Evolutionary conservation across 1,284 basidiomycete genomes (phyloP), one percentile per base, ranked within the genome.

Genomic region (Rhodotorula sp.): DNA sequence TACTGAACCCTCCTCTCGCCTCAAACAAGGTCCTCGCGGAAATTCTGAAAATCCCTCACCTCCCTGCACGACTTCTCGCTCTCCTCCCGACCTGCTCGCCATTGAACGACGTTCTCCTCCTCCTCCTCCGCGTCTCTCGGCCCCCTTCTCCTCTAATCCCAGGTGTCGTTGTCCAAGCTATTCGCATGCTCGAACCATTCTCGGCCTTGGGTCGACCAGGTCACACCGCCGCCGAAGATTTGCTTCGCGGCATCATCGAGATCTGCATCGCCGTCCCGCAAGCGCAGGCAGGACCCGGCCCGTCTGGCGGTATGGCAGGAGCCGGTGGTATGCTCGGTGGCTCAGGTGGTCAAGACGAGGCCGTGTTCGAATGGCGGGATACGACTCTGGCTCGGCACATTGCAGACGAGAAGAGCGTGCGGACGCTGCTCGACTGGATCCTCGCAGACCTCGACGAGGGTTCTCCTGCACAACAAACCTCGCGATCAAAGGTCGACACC

Each of bases 201-300:
- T 91, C 93, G 0, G 93, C 96, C 0, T 80, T 73, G 57, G 73
- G 85, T 17, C 84, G 87, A 26, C 89, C 94, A 72, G 87, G 91
- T 69, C 95, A 99, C 81, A 86, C 87, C 42, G 89, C 94, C 60
- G 91, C 93, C 45, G 86, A 93, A 1, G 96, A 99, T 73, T 86
- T 98, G 62, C 87, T 99, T 78, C 96, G 96, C 81, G 90, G 90
- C 66, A 93, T 98, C 76, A 94, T 99, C 75, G 91, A 93, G 33
- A 90, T 98, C 83, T 92, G 93, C 26, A 91, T 93, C 1, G 93
- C 94, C 6, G 72, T 73, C n/a, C 64, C 71, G 59, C 65, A 69
- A 26, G 37, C 67, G 51, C 65, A 69, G 54, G 70, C 64, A 66
- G 37, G n/a, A 17, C 15, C 46, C 48, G 29, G 57, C 65, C 60